phyloP scores from a whole-genome alignment of 2,329 filamentous ascomycete species.

The Trichoderma sp. region DNA sequence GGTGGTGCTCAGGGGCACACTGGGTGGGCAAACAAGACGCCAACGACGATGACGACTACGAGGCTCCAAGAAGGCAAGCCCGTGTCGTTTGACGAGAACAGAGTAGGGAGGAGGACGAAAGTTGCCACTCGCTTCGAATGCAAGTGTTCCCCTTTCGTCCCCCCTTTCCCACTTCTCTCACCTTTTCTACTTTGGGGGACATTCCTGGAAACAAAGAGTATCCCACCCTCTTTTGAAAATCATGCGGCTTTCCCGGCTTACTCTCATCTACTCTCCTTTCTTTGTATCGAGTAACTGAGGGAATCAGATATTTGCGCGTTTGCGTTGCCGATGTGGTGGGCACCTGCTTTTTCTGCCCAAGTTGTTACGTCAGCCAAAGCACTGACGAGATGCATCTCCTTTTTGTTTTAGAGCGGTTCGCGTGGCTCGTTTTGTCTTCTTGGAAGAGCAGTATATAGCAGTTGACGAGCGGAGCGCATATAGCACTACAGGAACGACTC shows the following conservation, averaged over 20 bases:
- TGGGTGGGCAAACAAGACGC: constrained; percentile 13
- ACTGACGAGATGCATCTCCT: constrained; percentile 1
- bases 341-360: constrained; percentile 3
- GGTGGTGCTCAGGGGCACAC: not conserved
- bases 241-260: constrained; percentile 8
- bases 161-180: not conserved
- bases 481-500: constrained; percentile 9
- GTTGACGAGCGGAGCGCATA: constrained; percentile 22
- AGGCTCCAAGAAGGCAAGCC: not conserved
- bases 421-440: constrained; percentile 5
- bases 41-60: constrained; percentile 2
- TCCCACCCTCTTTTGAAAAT: not conserved
- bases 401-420: constrained; percentile 1
- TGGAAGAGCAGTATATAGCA: constrained; percentile 18
- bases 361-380: not conserved
- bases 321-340: not conserved
- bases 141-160: not conserved
- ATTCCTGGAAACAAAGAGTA: not conserved
- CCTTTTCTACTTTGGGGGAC: not conserved
- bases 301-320: constrained; percentile 2
- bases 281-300: not conserved
- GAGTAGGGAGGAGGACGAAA: not conserved
- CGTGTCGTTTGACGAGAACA: not conserved
- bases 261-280: not conserved
- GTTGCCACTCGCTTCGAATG: not conserved